phyloP scores from a whole-genome alignment of 2,329 filamentous ascomycete species.

The Ascochyta lentis region DNA sequence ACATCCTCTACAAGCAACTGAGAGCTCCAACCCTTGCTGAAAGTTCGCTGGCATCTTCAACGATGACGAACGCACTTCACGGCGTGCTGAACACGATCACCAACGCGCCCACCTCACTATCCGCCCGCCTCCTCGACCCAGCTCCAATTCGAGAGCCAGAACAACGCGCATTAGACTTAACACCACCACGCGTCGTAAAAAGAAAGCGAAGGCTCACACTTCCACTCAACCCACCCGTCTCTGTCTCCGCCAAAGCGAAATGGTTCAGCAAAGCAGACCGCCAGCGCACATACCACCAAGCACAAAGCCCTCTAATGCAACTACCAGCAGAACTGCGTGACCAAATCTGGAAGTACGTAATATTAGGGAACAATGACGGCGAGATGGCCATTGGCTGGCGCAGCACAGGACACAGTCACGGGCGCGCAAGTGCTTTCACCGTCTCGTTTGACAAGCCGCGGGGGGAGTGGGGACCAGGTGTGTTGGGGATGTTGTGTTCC shows the following conservation, averaged over 20 bases:
- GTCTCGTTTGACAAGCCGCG: background rate
- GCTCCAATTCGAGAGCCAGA: background rate
- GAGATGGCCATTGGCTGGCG: background rate
- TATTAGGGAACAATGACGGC: background rate
- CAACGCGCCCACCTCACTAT: background rate
- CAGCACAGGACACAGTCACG: background rate
- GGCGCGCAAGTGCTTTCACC: conserved; percentile 1
- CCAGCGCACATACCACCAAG: background rate
- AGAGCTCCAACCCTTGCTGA: background rate
- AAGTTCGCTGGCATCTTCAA: background rate
- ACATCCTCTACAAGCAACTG: background rate
- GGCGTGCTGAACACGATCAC: conserved; percentile 1
- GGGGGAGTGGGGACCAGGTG: background rate
- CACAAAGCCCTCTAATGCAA: background rate
- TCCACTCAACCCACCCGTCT: background rate
- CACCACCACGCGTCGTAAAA: background rate
- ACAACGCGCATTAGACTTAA: background rate
- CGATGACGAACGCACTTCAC: background rate
- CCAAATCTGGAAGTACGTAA: conserved; percentile 1
- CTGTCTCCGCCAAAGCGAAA: background rate
- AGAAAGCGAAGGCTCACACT: conserved; percentile 4
- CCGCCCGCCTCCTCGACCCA: background rate
- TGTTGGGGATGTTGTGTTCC: background rate
- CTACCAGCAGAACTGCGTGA: conserved; percentile 3
- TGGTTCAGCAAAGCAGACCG: background rate